phyloP scores from a whole-genome alignment of 805 yeast species.

The Hanseniaspora hatyaiensis region DNA sequence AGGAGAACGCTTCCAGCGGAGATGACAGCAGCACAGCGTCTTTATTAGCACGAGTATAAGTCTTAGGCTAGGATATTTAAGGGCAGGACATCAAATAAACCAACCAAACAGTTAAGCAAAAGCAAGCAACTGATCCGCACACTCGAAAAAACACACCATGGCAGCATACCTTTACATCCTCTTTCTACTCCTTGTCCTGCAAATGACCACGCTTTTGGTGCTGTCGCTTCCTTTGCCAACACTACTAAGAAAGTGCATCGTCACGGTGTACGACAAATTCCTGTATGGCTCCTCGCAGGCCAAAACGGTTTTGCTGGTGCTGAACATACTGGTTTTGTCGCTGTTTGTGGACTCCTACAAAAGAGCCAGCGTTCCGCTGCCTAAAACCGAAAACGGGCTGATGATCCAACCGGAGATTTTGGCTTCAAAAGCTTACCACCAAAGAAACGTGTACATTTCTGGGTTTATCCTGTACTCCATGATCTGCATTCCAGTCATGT shows the following conservation, averaged over 20 bases:
- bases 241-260: slow-evolving; percentile 35
- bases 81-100: no score
- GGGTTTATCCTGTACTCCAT: slow-evolving; percentile 51
- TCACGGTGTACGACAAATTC: slow-evolving; percentile 28
- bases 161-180: slow-evolving; percentile 29
- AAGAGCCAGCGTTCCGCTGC: slow-evolving; percentile 31
- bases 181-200: slow-evolving; percentile 39
- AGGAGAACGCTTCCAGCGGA: no score
- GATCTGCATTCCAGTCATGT: slow-evolving; percentile 44
- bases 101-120: no score
- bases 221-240: slow-evolving; percentile 48
- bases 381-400: slow-evolving; percentile 17
- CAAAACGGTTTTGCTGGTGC: slow-evolving; percentile 36
- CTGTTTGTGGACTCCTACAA: slow-evolving; percentile 47
- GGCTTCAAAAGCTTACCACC: slow-evolving; percentile 51
- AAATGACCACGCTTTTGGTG: slow-evolving; percentile 40
- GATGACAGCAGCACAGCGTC: no score
- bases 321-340: slow-evolving; percentile 35
- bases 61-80: no score
- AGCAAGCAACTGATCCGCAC: no score
- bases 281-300: slow-evolving; percentile 33
- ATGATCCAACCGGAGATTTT: slow-evolving; percentile 37
- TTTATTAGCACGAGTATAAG: no score
- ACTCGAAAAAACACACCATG: no score
- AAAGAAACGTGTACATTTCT: slow-evolving; percentile 49